These are phyloP conservation scores for Elsinoe necatrix DNA, from an alignment of 2,329 filamentous ascomycete genomes.

Conservation along the genomic window DNA sequence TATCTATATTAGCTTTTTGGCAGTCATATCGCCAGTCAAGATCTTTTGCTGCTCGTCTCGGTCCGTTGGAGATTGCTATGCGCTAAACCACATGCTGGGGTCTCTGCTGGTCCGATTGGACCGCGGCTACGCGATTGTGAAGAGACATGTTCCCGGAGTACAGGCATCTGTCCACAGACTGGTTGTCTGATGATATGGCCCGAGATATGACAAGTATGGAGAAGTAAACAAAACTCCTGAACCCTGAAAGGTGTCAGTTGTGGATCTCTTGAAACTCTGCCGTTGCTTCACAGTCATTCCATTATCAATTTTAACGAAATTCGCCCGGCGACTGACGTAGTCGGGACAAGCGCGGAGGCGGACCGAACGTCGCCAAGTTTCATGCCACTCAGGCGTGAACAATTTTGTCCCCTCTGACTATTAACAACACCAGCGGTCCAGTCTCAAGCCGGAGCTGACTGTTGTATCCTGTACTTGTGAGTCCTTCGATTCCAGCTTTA, in stretches of 20 bases:
- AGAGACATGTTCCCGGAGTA: not conserved
- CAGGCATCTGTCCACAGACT: not conserved
- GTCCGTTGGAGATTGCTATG: slow-evolving; percentile 6
- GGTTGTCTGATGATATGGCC: not conserved
- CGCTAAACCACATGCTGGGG: slow-evolving; percentile 3
- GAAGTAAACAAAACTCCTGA: slow-evolving; percentile 4
- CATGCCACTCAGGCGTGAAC: slow-evolving; percentile 5
- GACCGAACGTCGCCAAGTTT: slow-evolving; percentile 1
- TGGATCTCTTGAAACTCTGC: not conserved
- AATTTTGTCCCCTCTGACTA: not conserved
- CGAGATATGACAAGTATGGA: slow-evolving; percentile 5
- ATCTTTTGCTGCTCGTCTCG: slow-evolving; percentile 11
- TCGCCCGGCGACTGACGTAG: not conserved
- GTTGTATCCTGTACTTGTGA: slow-evolving; percentile 1
- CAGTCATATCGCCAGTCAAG: not conserved
- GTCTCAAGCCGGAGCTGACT: slow-evolving; percentile 12
- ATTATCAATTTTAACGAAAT: slow-evolving; percentile 2
- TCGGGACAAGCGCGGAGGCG: not conserved
- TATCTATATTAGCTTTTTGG: slow-evolving; percentile 10
- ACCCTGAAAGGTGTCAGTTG: not conserved
- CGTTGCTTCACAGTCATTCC: not conserved
- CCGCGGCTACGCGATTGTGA: slow-evolving; percentile 11
- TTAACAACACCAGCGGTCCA: not conserved
- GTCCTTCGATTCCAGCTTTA: not conserved
- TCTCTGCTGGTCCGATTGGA: slow-evolving; percentile 5